phyloP scores from a whole-genome alignment of 768 basidiomycete genomes.

The Calocybe indica region DNA sequence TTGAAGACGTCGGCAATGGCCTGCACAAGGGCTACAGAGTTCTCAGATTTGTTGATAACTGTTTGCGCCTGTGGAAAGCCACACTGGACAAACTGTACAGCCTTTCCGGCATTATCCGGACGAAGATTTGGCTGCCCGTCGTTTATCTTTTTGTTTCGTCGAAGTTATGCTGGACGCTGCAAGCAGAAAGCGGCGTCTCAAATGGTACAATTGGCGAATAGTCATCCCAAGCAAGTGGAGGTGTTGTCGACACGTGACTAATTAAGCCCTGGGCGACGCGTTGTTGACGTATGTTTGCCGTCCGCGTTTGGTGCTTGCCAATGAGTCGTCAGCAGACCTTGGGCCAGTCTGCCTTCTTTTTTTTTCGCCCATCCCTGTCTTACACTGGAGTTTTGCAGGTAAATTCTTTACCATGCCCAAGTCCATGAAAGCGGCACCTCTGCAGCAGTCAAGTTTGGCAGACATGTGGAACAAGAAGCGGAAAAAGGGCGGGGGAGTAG shows the following conservation, averaged over 20 bases:
- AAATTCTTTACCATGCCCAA: conserved; percentile 77
- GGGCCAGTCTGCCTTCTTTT: conserved; percentile 29
- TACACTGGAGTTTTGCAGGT: conserved; percentile 30
- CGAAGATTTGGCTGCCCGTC: conserved; percentile 2
- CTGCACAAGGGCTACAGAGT: no score
- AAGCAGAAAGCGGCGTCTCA: no score
- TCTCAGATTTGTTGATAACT: conserved; percentile 25
- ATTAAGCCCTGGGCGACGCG: conserved; percentile 25
- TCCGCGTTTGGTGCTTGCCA: conserved; percentile 21
- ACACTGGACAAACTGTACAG: conserved; percentile 38
- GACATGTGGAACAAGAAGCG: conserved; percentile 57
- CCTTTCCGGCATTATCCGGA: conserved; percentile 21
- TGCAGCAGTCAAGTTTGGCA: conserved; percentile 73
- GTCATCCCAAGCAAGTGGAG: no score
- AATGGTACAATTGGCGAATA: no score
- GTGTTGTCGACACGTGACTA: no score
- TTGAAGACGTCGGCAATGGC: conserved; percentile 28
- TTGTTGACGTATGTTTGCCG: conserved; percentile 39
- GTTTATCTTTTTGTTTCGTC: background rate
- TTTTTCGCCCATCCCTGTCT: background rate
- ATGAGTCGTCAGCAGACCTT: conserved; percentile 78
- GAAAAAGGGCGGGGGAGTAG: conserved; percentile 24
- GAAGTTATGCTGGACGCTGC: background rate
- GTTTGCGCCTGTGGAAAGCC: conserved; percentile 33
- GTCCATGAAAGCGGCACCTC: conserved; percentile 54